phyloP scores from a whole-genome alignment of 2,329 filamentous ascomycete genomes.

The Aspergillus phoenicis region DNA sequence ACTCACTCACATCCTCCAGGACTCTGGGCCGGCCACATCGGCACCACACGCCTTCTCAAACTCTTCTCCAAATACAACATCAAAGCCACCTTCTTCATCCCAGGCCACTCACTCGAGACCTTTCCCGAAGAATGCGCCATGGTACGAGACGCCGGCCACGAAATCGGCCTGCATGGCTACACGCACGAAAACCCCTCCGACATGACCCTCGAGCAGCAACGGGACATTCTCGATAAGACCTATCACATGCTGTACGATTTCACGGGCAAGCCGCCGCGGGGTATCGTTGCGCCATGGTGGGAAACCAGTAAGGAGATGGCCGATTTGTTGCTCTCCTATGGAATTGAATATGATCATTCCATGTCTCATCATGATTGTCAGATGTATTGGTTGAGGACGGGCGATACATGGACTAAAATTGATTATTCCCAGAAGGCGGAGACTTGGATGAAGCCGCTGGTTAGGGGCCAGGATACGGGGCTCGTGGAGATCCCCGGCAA shows the following conservation, averaged over 20 bases:
- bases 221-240: conserved; percentile 75
- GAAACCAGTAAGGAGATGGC: conserved; percentile 70
- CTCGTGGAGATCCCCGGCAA: conserved; percentile 49
- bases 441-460: conserved; percentile 52
- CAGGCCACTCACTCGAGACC: conserved; percentile 64
- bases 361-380: conserved; percentile 51
- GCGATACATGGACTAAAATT: conserved; percentile 50
- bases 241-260: conserved; percentile 74
- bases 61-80: conserved; percentile 73
- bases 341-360: conserved; percentile 49
- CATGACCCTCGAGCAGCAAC: conserved; percentile 75
- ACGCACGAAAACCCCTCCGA: conserved; percentile 72
- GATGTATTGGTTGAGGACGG: conserved; percentile 48
- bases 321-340: conserved; percentile 46
- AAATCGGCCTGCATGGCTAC: conserved; percentile 71
- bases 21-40: conserved; percentile 69
- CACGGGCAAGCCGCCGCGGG: conserved; percentile 71
- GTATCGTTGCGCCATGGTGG: conserved; percentile 76
- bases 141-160: conserved; percentile 65
- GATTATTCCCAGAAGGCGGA: conserved; percentile 46
- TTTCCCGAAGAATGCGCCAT: conserved; percentile 67
- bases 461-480: conserved; percentile 48
- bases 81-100: conserved; percentile 69
- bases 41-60: conserved; percentile 67
- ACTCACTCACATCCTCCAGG: conserved; percentile 39